phyloP scores from a whole-genome alignment of 2,329 filamentous ascomycete genomes.

The Diaporthe australafricana region DNA sequence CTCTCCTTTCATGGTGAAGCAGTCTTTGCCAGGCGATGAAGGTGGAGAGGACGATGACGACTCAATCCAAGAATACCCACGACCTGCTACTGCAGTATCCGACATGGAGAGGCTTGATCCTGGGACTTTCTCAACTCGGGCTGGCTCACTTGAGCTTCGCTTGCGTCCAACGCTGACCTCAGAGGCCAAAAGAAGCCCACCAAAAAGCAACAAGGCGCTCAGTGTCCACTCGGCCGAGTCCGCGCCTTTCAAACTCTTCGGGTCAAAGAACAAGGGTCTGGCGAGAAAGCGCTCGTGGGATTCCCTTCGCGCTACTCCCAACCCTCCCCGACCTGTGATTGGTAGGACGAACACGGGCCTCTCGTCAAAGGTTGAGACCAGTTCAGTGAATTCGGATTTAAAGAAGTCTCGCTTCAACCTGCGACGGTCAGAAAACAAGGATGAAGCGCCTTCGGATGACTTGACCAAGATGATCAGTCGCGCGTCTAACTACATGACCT shows the following conservation, averaged over 20 bases:
- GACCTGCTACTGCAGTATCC: slow-evolving; percentile 49
- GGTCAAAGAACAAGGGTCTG: slow-evolving; percentile 56
- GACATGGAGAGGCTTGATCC: slow-evolving; percentile 59
- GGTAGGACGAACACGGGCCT: slow-evolving; percentile 60
- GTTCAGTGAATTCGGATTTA: slow-evolving; percentile 51
- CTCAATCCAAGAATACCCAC: slow-evolving; percentile 40
- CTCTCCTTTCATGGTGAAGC: slow-evolving; percentile 69
- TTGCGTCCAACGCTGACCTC: slow-evolving; percentile 84
- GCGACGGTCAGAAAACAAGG: slow-evolving; percentile 57
- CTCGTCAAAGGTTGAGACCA: slow-evolving; percentile 52
- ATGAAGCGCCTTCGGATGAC: slow-evolving; percentile 82
- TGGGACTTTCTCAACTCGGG: slow-evolving; percentile 66
- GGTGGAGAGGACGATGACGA: slow-evolving; percentile 59
- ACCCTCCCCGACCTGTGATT: slow-evolving; percentile 55
- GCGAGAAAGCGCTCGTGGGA: slow-evolving; percentile 68
- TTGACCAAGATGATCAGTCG: slow-evolving; percentile 96
- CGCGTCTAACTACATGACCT: slow-evolving; percentile 97
- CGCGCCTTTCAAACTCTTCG: slow-evolving; percentile 62
- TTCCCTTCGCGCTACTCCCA: slow-evolving; percentile 59
- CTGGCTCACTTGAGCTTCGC: slow-evolving; percentile 83
- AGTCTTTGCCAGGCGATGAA: slow-evolving; percentile 57
- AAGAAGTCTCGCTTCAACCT: slow-evolving; percentile 68
- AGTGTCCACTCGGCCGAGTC: slow-evolving; percentile 62
- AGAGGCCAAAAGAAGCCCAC: slow-evolving; percentile 50
- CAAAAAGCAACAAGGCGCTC: slow-evolving; percentile 58